Evolutionary conservation across 208 protist species (phyloP), one percentile per base, ranked within the genome.

Genomic region (Leishmania braziliensis): DNA sequence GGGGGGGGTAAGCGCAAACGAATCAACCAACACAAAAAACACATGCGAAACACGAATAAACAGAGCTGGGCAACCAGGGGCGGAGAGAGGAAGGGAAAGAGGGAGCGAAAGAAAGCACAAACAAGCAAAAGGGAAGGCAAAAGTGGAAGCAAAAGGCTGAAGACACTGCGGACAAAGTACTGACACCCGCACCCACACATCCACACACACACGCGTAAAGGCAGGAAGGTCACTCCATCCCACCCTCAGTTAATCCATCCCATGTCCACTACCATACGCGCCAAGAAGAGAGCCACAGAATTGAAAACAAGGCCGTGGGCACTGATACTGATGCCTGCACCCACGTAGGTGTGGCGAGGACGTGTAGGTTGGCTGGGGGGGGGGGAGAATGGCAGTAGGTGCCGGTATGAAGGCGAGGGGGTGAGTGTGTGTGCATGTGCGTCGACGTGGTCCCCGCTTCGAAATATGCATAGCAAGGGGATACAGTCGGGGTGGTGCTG

Each of bases 11-110:
- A 43, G 9, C n/a, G 58, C 58, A 53, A 76, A 18, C 43, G 6
- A 76, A 86, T 6, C 9, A 51, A 48, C 23, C 39, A 77, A 50
- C 73, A 60, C 77, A 39, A 46, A 29, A 82, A 36, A 74, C 18
- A 50, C 18, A 85, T 16, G 56, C 20, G 56, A 62, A 62, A 26
- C 14, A 26, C 20, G 20, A 26, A 62, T 16, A 26, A 16, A 26
- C 20, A 26, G 56, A 26, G 23, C 56, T 16, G 14, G 36, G 33
- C 70, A 75, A 48, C 12, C 18, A 53, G 43, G 33, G 36, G 71
- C 16, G 43, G 71, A 2, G 69, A 74, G 36, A 46, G 43, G 60
- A 46, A 6, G 43, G 43, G 43, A 46, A 46, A 46, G 43, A 46
- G 8, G n/a, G 66, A 51, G 43, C 69, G 23, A 73, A 43, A 75